These are phyloP conservation scores for Cochlearia excelsa DNA, from an alignment of 345 rosid species.

Conservation along the genomic window DNA sequence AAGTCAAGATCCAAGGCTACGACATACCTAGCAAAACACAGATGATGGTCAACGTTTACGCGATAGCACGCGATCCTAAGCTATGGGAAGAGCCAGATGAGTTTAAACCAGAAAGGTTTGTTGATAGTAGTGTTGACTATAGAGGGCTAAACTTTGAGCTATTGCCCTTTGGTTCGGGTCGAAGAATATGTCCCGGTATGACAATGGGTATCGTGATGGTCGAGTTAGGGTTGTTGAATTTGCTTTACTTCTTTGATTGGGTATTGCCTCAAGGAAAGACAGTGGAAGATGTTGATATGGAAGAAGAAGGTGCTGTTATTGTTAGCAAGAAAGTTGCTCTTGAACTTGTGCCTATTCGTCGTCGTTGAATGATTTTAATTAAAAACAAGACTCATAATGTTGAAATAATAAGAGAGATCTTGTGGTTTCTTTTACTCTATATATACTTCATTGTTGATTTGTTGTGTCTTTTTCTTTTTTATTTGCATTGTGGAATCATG, in stretches of 20 bases:
- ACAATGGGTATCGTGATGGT: slow-evolving; percentile 38
- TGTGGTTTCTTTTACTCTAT: not conserved
- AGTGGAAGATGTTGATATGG: slow-evolving; percentile 29
- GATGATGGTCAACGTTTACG: slow-evolving; percentile 44
- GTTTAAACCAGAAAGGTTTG: slow-evolving; percentile 48
- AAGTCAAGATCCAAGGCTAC: slow-evolving; percentile 40
- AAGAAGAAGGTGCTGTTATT: slow-evolving; percentile 34
- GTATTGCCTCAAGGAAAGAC: slow-evolving; percentile 31
- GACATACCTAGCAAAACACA: slow-evolving; percentile 37
- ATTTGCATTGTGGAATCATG: too few species aligned
- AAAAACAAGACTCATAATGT: not conserved
- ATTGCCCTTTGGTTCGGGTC: slow-evolving; percentile 37
- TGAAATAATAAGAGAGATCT: not conserved
- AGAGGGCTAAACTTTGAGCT: slow-evolving; percentile 46
- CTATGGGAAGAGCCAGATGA: slow-evolving; percentile 45
- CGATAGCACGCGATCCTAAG: slow-evolving; percentile 45
- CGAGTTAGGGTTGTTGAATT: slow-evolving; percentile 32
- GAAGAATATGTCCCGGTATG: slow-evolving; percentile 35
- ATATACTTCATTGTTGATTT: too few species aligned
- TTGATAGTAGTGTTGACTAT: slow-evolving; percentile 38
- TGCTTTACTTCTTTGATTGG: slow-evolving; percentile 38
- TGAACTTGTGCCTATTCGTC: slow-evolving; percentile 29
- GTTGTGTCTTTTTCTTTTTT: too few species aligned
- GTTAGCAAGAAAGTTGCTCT: slow-evolving; percentile 31
- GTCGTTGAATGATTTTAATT: too few species aligned